A percentile compares a stretch with the other conserved stretches of the same genome.
Conservation (phyloP, 148 eudicot genomes). For the Chenopodium suecicum region DNA sequence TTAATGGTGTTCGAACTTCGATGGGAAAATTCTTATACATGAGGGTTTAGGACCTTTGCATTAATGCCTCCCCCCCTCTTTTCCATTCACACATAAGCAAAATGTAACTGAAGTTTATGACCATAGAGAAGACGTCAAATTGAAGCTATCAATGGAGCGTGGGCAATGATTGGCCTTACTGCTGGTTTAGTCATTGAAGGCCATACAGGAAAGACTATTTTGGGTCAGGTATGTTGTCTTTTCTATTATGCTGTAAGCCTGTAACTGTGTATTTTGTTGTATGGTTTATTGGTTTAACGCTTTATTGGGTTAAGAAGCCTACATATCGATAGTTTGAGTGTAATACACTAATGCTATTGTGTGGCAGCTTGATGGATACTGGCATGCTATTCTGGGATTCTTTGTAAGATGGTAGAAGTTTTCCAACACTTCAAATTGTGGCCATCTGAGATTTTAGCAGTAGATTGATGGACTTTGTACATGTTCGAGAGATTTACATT, state of each 20-base stretch:
- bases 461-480: constrained; percentile 6
- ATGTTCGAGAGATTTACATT: not conserved
- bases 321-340: not conserved
- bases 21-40: too few species aligned
- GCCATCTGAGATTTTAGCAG: not conserved
- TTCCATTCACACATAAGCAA: not conserved
- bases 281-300: too few species aligned
- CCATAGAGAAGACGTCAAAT: constrained; percentile 62
- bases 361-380: constrained; percentile 70
- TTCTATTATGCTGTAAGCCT: not conserved
- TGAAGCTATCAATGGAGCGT: constrained; percentile 96
- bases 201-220: constrained; percentile 69
- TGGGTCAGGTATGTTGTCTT: constrained; percentile 59
- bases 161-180: constrained; percentile 98
- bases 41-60: not conserved
- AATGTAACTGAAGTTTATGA: not conserved
- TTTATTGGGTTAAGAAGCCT: not conserved
- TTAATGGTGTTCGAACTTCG: too few species aligned
- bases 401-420: constrained; percentile 35
- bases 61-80: not conserved
- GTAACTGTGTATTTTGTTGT: not conserved
- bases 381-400: constrained; percentile 50
- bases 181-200: constrained; percentile 82
- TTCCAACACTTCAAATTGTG: not conserved
- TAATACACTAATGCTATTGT: not conserved